Conservation (phyloP, 495 filamentous ascomycete species). For the Pseudevernia furfuracea region DNA sequence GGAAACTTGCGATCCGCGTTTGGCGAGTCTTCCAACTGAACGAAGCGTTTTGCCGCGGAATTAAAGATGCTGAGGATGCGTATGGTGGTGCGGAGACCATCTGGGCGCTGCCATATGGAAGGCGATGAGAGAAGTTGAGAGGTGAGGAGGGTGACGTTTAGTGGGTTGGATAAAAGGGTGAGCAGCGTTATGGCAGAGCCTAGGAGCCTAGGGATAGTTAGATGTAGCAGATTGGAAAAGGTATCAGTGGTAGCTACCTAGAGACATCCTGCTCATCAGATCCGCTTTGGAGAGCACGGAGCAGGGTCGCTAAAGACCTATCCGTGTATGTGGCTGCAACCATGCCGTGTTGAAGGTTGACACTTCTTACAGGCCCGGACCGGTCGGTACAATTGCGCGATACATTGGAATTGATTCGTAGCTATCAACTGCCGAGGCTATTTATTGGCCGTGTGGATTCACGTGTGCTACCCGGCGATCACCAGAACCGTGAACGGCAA, state of each 20-base stretch:
- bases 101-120: slow-evolving; percentile 72
- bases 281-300: slow-evolving; percentile 45
- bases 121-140: slow-evolving; percentile 82
- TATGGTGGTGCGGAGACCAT: slow-evolving; percentile 64
- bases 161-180: slow-evolving; percentile 74
- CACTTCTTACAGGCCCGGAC: not conserved
- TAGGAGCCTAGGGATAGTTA: slow-evolving; percentile 50
- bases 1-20: slow-evolving; percentile 25
- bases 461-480: not conserved
- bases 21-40: slow-evolving; percentile 47
- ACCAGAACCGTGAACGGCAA: not conserved
- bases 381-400: not conserved
- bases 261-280: slow-evolving; percentile 46
- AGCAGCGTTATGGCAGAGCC: slow-evolving; percentile 75
- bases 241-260: slow-evolving; percentile 35
- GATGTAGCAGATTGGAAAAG: not conserved
- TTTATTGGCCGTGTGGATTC: not conserved
- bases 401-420: not conserved
- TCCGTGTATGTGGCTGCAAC: slow-evolving; percentile 25
- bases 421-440: not conserved
- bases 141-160: slow-evolving; percentile 82
- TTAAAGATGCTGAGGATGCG: slow-evolving; percentile 84
- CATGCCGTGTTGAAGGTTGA: not conserved
- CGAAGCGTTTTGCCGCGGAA: slow-evolving; percentile 62
- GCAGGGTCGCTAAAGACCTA: slow-evolving; percentile 43